Evolutionary conservation across 345 rosid species (phyloP), one percentile per base, ranked within the genome.

Genomic region (Excoecaria agallocha): DNA sequence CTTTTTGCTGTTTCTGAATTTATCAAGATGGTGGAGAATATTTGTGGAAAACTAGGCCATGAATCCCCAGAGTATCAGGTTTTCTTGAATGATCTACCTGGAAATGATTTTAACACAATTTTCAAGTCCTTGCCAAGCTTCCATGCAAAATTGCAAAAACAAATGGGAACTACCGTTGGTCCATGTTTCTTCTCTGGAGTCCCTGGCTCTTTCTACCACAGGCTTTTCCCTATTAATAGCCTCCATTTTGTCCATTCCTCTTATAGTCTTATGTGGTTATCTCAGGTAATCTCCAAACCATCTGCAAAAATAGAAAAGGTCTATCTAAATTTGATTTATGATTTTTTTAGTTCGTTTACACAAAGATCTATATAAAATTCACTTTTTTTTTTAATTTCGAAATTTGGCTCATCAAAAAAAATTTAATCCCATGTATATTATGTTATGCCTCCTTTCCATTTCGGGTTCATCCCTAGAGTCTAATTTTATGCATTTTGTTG

Each of bases 181-280:
- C 73, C 43, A 5, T 74, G 76, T 50, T 76, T 78, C 61, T 57
- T 83, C 65, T 25, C 56, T 0, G 88, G 87, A 1, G 81, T 82
- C 11, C 82, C 90, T 4, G 86, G 85, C 45, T 80, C 87, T n/a
- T 86, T 88, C 84, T 84, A 84, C 9, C 76, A 74, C 59, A 77
- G 87, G 80, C 87, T 88, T 70, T 88, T 88, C 63, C 78, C 74
- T 2, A 8, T 37, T 12, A 86, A 68, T 51, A 49, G 45, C 58
- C 71, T 68, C 5, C 71, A 68, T 56, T 56, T 56, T 56, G 60
- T 56, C 30, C 60, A n/a, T 56, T 56, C 73, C 41, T 69, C 73
- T 35, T 69, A 85, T 38, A 81, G 87, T 54, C 86, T 88, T 67
- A 72, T 61, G 15, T 89, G 93, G 93, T 82, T 87, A 4, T 87